Evolutionary conservation across 768 basidiomycete genomes (phyloP), one percentile per base, ranked within the genome.

Genomic region (Pulveroboletus sp.): DNA sequence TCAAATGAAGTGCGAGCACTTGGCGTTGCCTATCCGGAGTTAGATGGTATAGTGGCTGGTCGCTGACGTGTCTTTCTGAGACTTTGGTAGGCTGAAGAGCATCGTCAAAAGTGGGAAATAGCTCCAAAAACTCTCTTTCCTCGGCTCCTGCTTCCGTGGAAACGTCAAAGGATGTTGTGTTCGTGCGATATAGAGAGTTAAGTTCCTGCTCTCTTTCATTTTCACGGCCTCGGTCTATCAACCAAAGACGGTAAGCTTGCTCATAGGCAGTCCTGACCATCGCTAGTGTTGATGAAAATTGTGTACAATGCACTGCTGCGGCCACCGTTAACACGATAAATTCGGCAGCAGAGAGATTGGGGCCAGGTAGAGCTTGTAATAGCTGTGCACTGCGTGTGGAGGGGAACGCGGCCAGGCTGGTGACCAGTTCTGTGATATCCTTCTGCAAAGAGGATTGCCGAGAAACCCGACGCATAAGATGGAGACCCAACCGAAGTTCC

Each of bases 101-200:
- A 48, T 86, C 79, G 30, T 86, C 87, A 57, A 83, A 95, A 10
- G 82, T 81, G 11, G 96, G 96, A 68, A 99, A 99, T 27, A 98
- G 65, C 6, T 79, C 70, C 39, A 83, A 69, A 60, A 98, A 91
- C 57, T 98, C 96, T 54, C 76, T 75, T 65, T 88, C 89, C 62
- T 96, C 92, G 33, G 79, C 62, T 59, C 92, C 87, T 5, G 79
- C 80, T 51, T 94, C 93, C 11, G 76, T 78, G 9, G 76, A 65
- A 27, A 75, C 76, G 27, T 76, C 71, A 41, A 87, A 69, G 13
- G 80, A 74, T 24, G 76, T 62, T 38, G 75, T 74, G 35, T 76
- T 80, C 41, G 74, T 74, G 24, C 86, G 83, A 72, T 98, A 99
- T 3, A 98, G 69, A 18, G 88, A 86, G 26, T 78, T 79, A 0